phyloP scores from a whole-genome alignment of 805 yeast genomes.

The Candida anglica region DNA sequence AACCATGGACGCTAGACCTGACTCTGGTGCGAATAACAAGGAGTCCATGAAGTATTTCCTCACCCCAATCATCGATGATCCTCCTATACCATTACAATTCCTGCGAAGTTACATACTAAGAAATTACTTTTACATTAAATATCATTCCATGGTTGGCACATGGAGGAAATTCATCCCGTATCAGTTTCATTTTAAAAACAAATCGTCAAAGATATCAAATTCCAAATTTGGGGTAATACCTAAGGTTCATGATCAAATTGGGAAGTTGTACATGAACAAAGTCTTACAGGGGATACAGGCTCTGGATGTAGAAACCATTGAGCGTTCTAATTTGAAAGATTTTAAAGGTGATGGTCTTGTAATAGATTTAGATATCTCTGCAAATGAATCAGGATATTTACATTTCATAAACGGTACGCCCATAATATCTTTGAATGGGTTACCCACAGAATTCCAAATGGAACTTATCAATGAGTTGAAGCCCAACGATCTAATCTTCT shows the following conservation, averaged over 20 bases:
- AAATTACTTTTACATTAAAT: neutral
- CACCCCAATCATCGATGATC: neutral
- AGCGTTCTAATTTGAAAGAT: too few relatives aligned
- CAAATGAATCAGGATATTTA: too few relatives aligned
- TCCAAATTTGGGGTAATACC: neutral
- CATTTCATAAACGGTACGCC: too few relatives aligned
- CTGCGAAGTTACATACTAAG: constrained; percentile 2
- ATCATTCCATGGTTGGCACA: neutral
- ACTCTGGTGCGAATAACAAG: neutral
- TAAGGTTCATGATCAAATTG: neutral
- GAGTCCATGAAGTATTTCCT: neutral
- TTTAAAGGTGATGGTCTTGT: too few relatives aligned
- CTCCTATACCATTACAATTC: neutral
- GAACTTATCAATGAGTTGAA: too few relatives aligned
- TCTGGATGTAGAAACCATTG: too few relatives aligned
- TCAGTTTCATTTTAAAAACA: constrained; percentile 1
- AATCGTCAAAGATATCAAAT: neutral
- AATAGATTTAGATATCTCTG: too few relatives aligned
- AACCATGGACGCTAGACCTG: constrained; percentile 3
- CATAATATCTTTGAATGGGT: too few relatives aligned
- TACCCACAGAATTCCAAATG: too few relatives aligned
- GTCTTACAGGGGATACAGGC: neutral
- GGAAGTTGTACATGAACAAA: neutral
- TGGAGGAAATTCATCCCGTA: constrained; percentile 2
- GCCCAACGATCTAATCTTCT: too few relatives aligned